Base-by-base conservation (phyloP, 208 protist species). In the Perkinsela sp. region DNA sequence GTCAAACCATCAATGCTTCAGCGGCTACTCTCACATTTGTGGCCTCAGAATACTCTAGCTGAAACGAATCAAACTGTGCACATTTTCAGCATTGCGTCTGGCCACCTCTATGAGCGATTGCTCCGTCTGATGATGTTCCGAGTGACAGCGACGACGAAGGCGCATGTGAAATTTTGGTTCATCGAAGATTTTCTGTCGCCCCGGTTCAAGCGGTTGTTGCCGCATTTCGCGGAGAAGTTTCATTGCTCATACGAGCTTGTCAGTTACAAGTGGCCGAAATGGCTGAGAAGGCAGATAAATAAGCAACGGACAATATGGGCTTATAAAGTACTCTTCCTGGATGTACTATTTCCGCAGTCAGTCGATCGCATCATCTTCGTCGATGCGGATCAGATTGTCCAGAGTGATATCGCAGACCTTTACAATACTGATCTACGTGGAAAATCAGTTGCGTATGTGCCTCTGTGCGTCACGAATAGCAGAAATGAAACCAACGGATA, bases 311-410 rank as follows among this genome's bases (percentile, higher is more conserved):
- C 91, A 15, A 98, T 99, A 72, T 98, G 96, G 96, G 96, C 80
- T 16, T 95, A 98, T 81, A 99, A 99, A 78, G 96, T 99, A 67
- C 81, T 99, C 1, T 99, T 99, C 80, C 79, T 99, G 0, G 97
- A 99, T 77, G 94, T 98, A 0, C 71, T 99, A 1, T 99, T 99
- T 73, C 96, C 96, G 1, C 75, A 90, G 6, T 76, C 91, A 57
- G 81, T 99, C 0, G 82, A 98, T 13, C 81, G 90, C 66, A 76
- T 99, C 67, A 96, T 99, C 73, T 98, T 97, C 71, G 90, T 99
- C 1, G 96, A 99, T 72, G 90, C 95, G 0, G 96, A 99, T 74
- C 96, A 99, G 78, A 94, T 93, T 1, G 76, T 72, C 1, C 75
- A 75, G 29, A 70, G 78, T 0, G 83, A 92, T 68, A 75, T 90